Conservation (phyloP, 805 yeast genomes). For the Saccharomycopsis javanensis region DNA sequence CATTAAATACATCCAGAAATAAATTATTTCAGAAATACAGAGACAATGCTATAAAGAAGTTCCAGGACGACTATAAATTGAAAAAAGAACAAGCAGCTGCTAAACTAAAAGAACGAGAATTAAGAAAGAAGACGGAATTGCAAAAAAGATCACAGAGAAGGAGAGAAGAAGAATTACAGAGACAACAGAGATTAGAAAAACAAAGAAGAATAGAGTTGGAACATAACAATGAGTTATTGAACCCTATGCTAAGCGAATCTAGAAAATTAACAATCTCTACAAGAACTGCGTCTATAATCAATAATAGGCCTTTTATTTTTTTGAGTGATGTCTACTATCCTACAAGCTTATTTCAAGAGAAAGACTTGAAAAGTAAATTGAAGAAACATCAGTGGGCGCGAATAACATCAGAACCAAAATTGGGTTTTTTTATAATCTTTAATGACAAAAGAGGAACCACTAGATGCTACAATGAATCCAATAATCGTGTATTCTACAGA, state of each 20-base stretch:
- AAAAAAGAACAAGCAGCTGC: conserved; percentile 22
- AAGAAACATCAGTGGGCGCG: conserved; percentile 56
- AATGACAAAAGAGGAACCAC: conserved; percentile 49
- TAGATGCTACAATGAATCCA: conserved; percentile 49
- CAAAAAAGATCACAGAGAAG: conserved; percentile 2
- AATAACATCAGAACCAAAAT: conserved; percentile 43
- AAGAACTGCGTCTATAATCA: conserved; percentile 40
- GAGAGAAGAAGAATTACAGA: conserved; percentile 17
- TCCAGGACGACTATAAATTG: conserved; percentile 32
- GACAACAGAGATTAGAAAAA: conserved; percentile 10
- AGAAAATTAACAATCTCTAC: conserved; percentile 32
- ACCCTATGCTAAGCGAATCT: conserved; percentile 2
- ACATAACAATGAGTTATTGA: not conserved
- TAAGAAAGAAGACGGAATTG: conserved; percentile 2
- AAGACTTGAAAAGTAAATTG: conserved; percentile 50
- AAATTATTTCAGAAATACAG: conserved; percentile 29
- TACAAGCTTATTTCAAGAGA: conserved; percentile 25
- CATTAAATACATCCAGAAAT: conserved; percentile 38
- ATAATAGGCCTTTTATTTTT: conserved; percentile 48
- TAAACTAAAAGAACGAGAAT: conserved; percentile 9
- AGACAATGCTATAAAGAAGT: conserved; percentile 27
- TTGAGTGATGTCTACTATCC: conserved; percentile 43
- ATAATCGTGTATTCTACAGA: conserved; percentile 38
- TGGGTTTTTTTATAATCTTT: conserved; percentile 68
- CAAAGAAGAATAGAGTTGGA: conserved; percentile 2